Conservation (phyloP, 257 asterid species). For the Solanum chiquidenum region DNA sequence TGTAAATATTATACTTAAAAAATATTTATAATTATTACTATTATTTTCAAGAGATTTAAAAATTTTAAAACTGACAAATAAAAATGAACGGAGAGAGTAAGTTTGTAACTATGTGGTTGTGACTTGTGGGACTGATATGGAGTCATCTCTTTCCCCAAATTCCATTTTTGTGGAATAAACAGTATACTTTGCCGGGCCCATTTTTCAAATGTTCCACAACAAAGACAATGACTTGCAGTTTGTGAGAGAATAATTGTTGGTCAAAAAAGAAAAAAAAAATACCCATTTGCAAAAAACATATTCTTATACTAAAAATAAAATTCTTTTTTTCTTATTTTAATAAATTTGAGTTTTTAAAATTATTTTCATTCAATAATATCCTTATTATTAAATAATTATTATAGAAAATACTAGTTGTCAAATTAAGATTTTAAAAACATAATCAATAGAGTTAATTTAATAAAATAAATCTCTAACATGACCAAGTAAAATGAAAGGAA, state of each 20-base stretch:
- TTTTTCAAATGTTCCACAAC: not conserved
- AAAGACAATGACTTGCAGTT: not conserved
- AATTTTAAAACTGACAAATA: too few relatives aligned
- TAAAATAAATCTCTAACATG: not conserved
- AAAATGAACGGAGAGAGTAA: too few relatives aligned
- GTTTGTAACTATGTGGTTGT: not conserved
- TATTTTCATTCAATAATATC: not conserved
- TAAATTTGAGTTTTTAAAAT: not conserved
- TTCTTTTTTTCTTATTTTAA: too few relatives aligned
- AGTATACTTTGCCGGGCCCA: not conserved
- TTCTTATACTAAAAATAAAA: too few relatives aligned
- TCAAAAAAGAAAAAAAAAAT: not conserved
- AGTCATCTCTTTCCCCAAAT: not conserved
- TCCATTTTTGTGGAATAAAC: not conserved
- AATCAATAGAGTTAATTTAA: not conserved
- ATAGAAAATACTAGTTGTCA: not conserved
- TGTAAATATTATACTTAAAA: too few relatives aligned
- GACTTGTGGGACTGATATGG: not conserved
- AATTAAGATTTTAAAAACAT: not conserved
- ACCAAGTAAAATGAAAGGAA: not conserved
- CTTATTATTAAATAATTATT: not conserved
- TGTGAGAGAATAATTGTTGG: not conserved
- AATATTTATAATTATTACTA: too few relatives aligned
- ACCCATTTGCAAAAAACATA: not conserved
- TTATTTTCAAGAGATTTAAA: too few relatives aligned